Conservation (phyloP, 139 green algal species). For the Chlorella sp. region DNA sequence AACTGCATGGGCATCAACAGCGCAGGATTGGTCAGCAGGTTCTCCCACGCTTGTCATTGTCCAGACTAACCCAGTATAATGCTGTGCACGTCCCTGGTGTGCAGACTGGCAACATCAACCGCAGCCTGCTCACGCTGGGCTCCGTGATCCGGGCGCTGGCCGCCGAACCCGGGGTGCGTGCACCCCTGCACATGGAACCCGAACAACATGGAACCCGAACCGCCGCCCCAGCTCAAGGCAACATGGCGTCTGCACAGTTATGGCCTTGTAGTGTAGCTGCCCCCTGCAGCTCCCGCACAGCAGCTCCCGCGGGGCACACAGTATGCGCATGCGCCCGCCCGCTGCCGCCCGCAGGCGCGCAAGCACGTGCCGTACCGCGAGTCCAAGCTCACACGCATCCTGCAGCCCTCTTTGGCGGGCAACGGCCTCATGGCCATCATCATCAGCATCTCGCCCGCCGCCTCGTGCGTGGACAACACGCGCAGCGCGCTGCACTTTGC, state of each 20-base stretch:
- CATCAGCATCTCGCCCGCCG: slow-evolving; percentile 77
- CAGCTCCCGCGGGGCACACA: not conserved
- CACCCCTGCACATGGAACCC: too few species aligned
- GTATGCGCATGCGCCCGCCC: not conserved
- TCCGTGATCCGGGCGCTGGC: slow-evolving; percentile 88
- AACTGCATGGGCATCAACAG: too few species aligned
- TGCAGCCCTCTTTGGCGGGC: slow-evolving; percentile 84
- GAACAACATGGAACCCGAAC: too few species aligned
- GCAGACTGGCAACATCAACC: slow-evolving; percentile 90
- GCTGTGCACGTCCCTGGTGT: slow-evolving; percentile 9
- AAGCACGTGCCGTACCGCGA: slow-evolving; percentile 77
- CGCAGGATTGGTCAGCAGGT: not conserved
- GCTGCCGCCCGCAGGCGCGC: slow-evolving; percentile 1
- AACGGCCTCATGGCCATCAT: slow-evolving; percentile 93
- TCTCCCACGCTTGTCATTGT: too few species aligned
- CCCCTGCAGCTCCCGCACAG: not conserved
- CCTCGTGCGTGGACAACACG: slow-evolving; percentile 59
- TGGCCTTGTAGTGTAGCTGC: slow-evolving; percentile 12
- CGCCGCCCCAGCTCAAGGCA: too few species aligned
- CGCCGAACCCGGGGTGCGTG: slow-evolving; percentile 39
- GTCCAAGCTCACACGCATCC: slow-evolving; percentile 83
- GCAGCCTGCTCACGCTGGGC: slow-evolving; percentile 74
- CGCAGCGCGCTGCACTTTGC: slow-evolving; percentile 79
- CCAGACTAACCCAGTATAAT: too few species aligned
- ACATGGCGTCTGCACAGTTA: slow-evolving; percentile 23